Evolutionary conservation across 140 eudicot genomes (phyloP), one percentile per base, ranked within the genome.

Genomic region (Oenanthe javanica): DNA sequence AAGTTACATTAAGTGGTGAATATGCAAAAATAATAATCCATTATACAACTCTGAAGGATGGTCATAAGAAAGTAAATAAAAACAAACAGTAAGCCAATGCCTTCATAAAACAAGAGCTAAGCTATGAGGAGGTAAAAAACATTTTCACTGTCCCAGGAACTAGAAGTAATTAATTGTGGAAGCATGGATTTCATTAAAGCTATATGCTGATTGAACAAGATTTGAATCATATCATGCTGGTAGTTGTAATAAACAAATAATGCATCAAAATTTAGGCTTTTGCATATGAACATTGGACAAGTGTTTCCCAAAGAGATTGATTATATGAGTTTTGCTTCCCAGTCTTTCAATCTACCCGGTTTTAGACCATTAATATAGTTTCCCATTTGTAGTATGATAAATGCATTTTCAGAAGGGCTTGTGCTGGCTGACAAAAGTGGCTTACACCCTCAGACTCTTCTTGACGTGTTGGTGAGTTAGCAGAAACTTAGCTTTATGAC

Each of bases 381-480:
- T 69, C 71, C 16, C n/a, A 61, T 64, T 27, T 86, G 93, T 89
- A 95, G 99, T 76, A 95, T 95, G 99, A 93, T 95, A 89, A 93
- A 91, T 85, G 98, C 98, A 66, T 93, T 95, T 72, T 91, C 99
- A 48, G 99, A 95, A 85, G 99, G 99, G 63, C 89, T 95, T 57
- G 97, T 88, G 27, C 89, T 95, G 90, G 92, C 99, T 64, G 99
- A 95, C 77, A 89, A 87, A 83, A 93, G 98, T 87, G 99, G 99
- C 69, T 87, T 92, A 75, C 80, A 86, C 76, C 86, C 97, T 71
- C 89, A 88, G 45, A 91, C 97, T 13, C 99, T 95, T 79, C 92
- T 95, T 51, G 98, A 95, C 76, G 98, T 91, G 50, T 83, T 95
- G 93, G 98, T 94, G 84, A 89, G 89, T 78, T 72, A 75, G 71